Base-by-base conservation (phyloP, 257 asterid genomes). In the Capsicum rhomboideum region DNA sequence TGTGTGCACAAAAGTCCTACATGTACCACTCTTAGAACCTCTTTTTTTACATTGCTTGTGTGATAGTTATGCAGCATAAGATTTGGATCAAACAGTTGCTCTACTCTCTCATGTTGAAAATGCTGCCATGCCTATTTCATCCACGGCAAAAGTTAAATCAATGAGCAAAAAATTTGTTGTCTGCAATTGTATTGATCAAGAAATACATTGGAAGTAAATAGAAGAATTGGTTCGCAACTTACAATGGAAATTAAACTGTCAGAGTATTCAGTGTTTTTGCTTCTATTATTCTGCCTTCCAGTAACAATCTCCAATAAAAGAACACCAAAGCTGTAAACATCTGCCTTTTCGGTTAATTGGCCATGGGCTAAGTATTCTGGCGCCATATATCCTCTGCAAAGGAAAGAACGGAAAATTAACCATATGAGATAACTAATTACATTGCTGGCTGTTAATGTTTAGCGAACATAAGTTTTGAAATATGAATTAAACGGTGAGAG, bases 1-100 rank as follows among this genome's bases (percentile, higher is more conserved):
- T 89, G 97, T 40, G 93, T 90, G 88, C 97, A 92, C 88, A 90
- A 83, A 7, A 94, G 92, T 64, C 95, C 98, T 68, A 94, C 91
- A 21, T 94, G 94, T 29, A 92, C 89, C 80, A 88, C 91, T 63
- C 95, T 88, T 79, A 82, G 67, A 40, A 86, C 89, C 91, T 92
- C 92, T 20, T 50, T 85, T 63, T 89, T 89, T 2, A 85, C 67
- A 58, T 83, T 82, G 8, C 52, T 10, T 74, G 46, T 89, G 82
- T 86, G 52, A 37, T 66, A 29, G 92, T 88, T 88, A 63, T 91
- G 89, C 81, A 90, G 72, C 93, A 83, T 83, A 52, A 94, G 89
- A 86, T 86, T 92, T 2, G 94, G 93, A 83, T 94, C 98, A 37
- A 90, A 84, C 63, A 94, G 86, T 88, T 92, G 93, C 17, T 92